phyloP scores from a whole-genome alignment of 495 filamentous ascomycete species.

The Clohesyomyces aquaticus region DNA sequence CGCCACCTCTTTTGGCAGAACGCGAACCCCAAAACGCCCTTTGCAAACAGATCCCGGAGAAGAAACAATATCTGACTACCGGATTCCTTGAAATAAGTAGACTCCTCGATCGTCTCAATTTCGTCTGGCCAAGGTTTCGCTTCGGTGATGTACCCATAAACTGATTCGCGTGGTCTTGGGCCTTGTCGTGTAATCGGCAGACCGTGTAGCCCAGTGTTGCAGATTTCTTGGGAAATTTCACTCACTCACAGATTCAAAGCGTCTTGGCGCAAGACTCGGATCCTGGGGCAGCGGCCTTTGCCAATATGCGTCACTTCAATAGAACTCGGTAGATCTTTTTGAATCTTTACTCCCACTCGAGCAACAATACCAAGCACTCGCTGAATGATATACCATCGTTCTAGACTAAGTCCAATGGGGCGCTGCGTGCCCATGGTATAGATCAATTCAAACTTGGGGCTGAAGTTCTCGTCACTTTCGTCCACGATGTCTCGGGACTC shows the following conservation, averaged over 20 bases:
- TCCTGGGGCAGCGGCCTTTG: conserved; percentile 50
- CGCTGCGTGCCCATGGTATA: conserved; percentile 68
- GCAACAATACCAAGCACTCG: conserved; percentile 55
- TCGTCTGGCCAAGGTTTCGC: conserved; percentile 40
- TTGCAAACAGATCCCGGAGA: conserved; percentile 63
- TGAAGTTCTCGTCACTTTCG: conserved; percentile 46
- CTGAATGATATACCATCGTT: conserved; percentile 65
- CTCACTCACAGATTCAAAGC: conserved; percentile 46
- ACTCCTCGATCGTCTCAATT: conserved; percentile 47
- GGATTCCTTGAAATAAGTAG: conserved; percentile 46
- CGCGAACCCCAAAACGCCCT: conserved; percentile 58
- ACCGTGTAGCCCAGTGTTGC: conserved; percentile 46
- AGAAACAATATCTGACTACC: conserved; percentile 56
- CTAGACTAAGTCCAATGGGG: conserved; percentile 58
- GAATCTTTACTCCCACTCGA: conserved; percentile 37
- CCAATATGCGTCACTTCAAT: conserved; percentile 47
- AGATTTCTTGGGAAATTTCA: conserved; percentile 46
- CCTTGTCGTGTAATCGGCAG: conserved; percentile 53
- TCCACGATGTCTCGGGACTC: conserved; percentile 44
- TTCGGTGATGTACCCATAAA: conserved; percentile 53
- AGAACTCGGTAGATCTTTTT: conserved; percentile 41
- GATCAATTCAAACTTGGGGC: conserved; percentile 49
- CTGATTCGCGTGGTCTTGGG: conserved; percentile 42
- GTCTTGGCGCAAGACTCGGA: conserved; percentile 50
- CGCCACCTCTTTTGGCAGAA: conserved; percentile 65